A percentile compares a stretch with the other conserved stretches of the same genome.
phyloP scores from a whole-genome alignment of 2,329 filamentous ascomycete species.

The Diaporthe longicolla region DNA sequence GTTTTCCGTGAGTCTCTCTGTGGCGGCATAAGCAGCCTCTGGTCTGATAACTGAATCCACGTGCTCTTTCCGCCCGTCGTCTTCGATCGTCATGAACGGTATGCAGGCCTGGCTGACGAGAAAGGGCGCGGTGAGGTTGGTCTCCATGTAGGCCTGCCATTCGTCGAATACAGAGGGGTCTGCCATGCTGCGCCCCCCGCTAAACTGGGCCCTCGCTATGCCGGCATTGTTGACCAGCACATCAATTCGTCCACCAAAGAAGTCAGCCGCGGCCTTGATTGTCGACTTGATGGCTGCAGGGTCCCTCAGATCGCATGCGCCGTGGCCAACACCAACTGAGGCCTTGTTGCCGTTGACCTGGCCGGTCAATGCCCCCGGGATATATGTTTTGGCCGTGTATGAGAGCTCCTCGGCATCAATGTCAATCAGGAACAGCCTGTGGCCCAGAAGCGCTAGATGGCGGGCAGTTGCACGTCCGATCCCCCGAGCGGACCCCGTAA shows the following conservation, averaged over 20 bases:
- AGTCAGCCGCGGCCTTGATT: slow-evolving; percentile 53
- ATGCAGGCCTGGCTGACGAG: slow-evolving; percentile 61
- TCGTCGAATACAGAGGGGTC: slow-evolving; percentile 57
- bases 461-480: slow-evolving; percentile 61
- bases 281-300: slow-evolving; percentile 53
- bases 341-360: slow-evolving; percentile 40
- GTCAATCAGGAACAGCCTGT: slow-evolving; percentile 61
- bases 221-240: slow-evolving; percentile 57
- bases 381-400: slow-evolving; percentile 52
- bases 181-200: slow-evolving; percentile 61
- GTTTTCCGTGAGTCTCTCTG: slow-evolving; percentile 21
- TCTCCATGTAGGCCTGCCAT: slow-evolving; percentile 62
- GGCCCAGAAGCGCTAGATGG: slow-evolving; percentile 57
- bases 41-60: slow-evolving; percentile 39
- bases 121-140: slow-evolving; percentile 62
- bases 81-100: slow-evolving; percentile 58
- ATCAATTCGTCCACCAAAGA: slow-evolving; percentile 55
- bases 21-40: slow-evolving; percentile 34
- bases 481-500: slow-evolving; percentile 57
- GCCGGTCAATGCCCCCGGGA: slow-evolving; percentile 48
- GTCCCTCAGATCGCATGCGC: slow-evolving; percentile 58
- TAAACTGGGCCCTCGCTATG: slow-evolving; percentile 56
- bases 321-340: slow-evolving; percentile 48
- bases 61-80: background rate
- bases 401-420: slow-evolving; percentile 56